Percentiles rank a stretch among this genome's conserved stretches.
phyloP scores from a whole-genome alignment of 1,284 basidiomycete genomes.

The Tilletia walkeri region DNA sequence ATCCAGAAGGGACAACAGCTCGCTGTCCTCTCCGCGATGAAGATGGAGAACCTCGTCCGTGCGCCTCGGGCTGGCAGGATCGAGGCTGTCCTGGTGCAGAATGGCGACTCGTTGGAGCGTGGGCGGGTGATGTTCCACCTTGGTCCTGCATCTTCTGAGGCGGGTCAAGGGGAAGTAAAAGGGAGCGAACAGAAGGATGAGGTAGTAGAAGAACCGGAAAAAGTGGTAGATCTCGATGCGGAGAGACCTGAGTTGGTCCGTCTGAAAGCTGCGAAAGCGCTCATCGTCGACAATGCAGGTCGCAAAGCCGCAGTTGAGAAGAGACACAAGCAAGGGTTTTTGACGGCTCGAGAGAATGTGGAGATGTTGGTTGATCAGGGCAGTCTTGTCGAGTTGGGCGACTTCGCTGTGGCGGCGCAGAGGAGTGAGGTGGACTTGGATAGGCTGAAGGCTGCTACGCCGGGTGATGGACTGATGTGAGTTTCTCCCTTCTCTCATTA shows the following conservation, averaged over 20 bases:
- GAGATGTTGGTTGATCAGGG: slow-evolving; percentile 29
- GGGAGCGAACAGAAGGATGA: too few relatives aligned
- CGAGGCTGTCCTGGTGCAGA: slow-evolving; percentile 14
- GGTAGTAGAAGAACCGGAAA: too few relatives aligned
- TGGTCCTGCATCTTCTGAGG: background rate
- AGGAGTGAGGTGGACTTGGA: slow-evolving; percentile 9
- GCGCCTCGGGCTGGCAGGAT: slow-evolving; percentile 17
- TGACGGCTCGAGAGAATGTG: slow-evolving; percentile 37
- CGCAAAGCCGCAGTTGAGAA: slow-evolving; percentile 26
- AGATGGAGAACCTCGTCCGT: slow-evolving; percentile 22
- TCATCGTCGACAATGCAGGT: slow-evolving; percentile 20
- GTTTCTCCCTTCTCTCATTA: background rate
- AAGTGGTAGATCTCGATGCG: slow-evolving; percentile 20
- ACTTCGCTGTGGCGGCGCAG: slow-evolving; percentile 34
- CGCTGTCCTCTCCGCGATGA: slow-evolving; percentile 18
- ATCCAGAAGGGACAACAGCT: slow-evolving; percentile 6
- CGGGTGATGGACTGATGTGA: slow-evolving; percentile 36
- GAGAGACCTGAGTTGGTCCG: slow-evolving; percentile 30
- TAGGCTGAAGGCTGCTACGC: slow-evolving; percentile 27
- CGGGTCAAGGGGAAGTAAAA: background rate
- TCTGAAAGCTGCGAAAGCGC: slow-evolving; percentile 20
- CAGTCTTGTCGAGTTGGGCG: slow-evolving; percentile 36
- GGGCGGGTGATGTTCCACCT: slow-evolving; percentile 26
- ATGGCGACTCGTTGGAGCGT: slow-evolving; percentile 27
- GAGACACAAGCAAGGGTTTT: slow-evolving; percentile 31